Base-by-base conservation (phyloP, 139 green algal genomes). In the Chlorella sp. region DNA sequence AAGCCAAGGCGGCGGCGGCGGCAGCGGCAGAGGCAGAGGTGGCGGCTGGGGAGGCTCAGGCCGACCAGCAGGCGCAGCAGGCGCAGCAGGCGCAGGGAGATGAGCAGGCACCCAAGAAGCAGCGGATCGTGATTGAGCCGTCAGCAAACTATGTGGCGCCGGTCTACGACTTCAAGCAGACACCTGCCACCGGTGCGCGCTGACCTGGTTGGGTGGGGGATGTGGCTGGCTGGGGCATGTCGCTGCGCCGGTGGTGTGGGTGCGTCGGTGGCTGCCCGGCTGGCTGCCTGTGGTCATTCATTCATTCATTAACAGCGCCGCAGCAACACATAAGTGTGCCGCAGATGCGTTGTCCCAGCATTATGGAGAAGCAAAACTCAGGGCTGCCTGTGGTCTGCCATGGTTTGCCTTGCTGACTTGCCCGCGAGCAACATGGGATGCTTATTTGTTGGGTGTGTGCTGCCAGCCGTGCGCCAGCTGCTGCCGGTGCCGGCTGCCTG, bases 41-140 rank as follows among this genome's bases (percentile, higher is more conserved):
- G 37, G n/a, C n/a, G 32, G 60, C 16, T 0, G 71, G 16, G 24
- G 81, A 71, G 26, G 28, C 40, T 14, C 30, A 36, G 34, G 34
- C 4, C 1, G 24, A 28, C 11, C 48, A 64, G 86, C 86, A 66
- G 87, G 61, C 80, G 77, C 61, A 84, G 79, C 19, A 22, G 77
- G 2, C 48, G 75, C 77, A 85, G 77, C 22, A 73, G 76, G 42
- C 42, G 87, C 37, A 82, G 66, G 57, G 39, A 16, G 21, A 86
- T 57, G 14, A 32, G 79, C 87, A 40, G 30, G 34, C 68, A 53
- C 14, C 81, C 34, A 91, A 94, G 89, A 85, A 89, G 80, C 79
- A 86, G 83, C 88, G 82, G 66, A 86, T 95, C 1, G 90, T 95
- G 36, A 91, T 96, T 7, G 92, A 91, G 61, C 76, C 87, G 60